Conservation (phyloP, 139 green algal genomes). For the Chlamydomonas asymmetrica region DNA sequence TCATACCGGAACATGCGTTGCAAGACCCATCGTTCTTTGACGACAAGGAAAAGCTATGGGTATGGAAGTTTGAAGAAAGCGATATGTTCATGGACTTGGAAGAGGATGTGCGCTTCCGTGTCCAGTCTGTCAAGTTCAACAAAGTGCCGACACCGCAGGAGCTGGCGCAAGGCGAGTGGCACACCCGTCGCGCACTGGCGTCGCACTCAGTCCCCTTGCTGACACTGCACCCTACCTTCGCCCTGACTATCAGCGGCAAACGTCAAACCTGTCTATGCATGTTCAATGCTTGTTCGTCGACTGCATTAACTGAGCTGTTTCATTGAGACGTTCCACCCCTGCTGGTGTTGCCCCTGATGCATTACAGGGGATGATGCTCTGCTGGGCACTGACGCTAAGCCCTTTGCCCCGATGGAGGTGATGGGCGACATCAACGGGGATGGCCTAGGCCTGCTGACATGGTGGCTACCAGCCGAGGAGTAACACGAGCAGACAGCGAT, state of each 20-base stretch:
- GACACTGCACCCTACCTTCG: too few species aligned
- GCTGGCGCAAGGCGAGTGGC: too few species aligned
- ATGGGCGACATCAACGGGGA: conserved; percentile 70
- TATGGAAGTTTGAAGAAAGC: conserved; percentile 79
- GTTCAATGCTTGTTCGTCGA: too few species aligned
- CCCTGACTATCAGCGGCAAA: too few species aligned
- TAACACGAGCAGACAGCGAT: too few species aligned
- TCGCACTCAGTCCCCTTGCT: too few species aligned
- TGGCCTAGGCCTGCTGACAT: conserved; percentile 69
- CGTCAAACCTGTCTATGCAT: too few species aligned
- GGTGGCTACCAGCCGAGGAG: too few species aligned
- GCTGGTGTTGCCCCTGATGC: neutral
- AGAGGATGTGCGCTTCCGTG: conserved; percentile 36
- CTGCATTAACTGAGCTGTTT: too few species aligned
- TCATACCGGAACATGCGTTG: conserved; percentile 74
- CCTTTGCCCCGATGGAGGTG: conserved; percentile 59
- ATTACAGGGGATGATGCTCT: conserved; percentile 36
- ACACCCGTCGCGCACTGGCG: too few species aligned
- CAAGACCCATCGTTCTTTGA: conserved; percentile 69
- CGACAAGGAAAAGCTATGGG: conserved; percentile 71
- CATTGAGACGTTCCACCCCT: neutral
- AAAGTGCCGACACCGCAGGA: conserved; percentile 34
- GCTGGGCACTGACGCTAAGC: conserved; percentile 43
- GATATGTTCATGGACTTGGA: conserved; percentile 82
- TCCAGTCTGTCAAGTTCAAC: conserved; percentile 40